Conservation (phyloP, 768 basidiomycete genomes). For the Phaeotremella skinneri region DNA sequence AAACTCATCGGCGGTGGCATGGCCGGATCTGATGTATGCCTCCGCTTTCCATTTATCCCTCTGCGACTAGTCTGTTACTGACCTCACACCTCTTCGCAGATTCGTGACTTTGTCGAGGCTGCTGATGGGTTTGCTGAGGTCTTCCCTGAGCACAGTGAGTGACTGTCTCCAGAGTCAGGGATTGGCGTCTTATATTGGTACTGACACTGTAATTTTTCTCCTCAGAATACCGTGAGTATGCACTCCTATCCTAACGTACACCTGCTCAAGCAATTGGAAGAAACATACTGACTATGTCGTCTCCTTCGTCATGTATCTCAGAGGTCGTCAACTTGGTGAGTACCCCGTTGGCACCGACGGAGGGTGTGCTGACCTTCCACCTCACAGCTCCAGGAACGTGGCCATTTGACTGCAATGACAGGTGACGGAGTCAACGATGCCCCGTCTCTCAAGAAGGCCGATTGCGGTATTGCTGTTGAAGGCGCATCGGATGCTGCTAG, state of each 20-base stretch:
- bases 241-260: background rate
- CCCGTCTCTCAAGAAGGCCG: constrained; percentile 61
- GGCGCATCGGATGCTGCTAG: constrained; percentile 62
- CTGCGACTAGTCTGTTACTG: background rate
- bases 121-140: constrained; percentile 60
- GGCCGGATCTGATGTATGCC: constrained; percentile 52
- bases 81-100: constrained; percentile 16
- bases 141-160: constrained; percentile 57
- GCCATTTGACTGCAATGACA: constrained; percentile 59
- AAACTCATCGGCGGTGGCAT: constrained; percentile 55
- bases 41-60: constrained; percentile 7
- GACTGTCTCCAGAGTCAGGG: constrained; percentile 57
- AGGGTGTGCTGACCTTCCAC: background rate
- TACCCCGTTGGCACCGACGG: background rate
- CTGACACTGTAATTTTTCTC: background rate
- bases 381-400: constrained; percentile 30
- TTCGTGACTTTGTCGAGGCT: constrained; percentile 56
- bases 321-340: constrained; percentile 49
- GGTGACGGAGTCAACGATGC: constrained; percentile 64
- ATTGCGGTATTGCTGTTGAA: constrained; percentile 65
- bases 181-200: constrained; percentile 30
- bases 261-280: background rate
- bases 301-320: constrained; percentile 54
- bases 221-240: constrained; percentile 21
- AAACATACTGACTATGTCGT: constrained; percentile 25